A percentile compares a stretch with the other conserved stretches of the same genome.
These are phyloP conservation scores for Stylonectria norvegica DNA, from an alignment of 2,329 filamentous ascomycete genomes.

Conservation along the genomic window DNA sequence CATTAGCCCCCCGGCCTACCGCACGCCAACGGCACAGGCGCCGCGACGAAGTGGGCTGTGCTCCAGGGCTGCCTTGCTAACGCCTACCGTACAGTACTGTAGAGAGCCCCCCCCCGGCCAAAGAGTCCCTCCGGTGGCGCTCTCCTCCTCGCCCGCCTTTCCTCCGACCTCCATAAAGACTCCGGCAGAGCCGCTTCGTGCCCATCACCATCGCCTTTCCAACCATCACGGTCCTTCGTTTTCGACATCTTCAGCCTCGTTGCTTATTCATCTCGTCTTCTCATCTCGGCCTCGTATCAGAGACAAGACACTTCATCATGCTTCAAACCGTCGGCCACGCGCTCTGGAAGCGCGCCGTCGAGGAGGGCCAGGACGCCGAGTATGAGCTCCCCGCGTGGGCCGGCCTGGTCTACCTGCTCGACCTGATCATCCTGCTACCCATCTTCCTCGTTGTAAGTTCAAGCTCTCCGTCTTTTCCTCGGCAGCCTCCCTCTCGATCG, in stretches of 20 bases:
- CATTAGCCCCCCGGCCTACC: too few relatives aligned
- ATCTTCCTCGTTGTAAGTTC: slow-evolving; percentile 42
- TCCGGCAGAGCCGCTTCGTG: slow-evolving; percentile 5
- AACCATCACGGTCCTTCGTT: not conserved
- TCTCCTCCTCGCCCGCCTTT: not conserved
- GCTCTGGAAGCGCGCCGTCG: slow-evolving; percentile 34
- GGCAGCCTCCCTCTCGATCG: too few relatives aligned
- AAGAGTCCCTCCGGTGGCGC: not conserved
- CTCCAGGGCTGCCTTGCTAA: too few relatives aligned
- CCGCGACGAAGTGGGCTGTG: too few relatives aligned
- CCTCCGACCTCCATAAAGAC: slow-evolving; percentile 7
- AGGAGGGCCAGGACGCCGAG: slow-evolving; percentile 21
- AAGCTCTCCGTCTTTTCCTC: not conserved
- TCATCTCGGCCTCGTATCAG: not conserved
- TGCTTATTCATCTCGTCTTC: not conserved
- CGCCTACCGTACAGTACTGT: too few relatives aligned
- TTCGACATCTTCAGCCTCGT: not conserved
- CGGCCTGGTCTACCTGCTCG: slow-evolving; percentile 36
- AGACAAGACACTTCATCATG: slow-evolving; percentile 9
- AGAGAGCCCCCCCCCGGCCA: too few relatives aligned
- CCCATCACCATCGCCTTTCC: not conserved
- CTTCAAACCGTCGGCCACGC: slow-evolving; percentile 13
- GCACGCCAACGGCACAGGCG: too few relatives aligned
- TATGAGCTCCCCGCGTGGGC: slow-evolving; percentile 39
- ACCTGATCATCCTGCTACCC: slow-evolving; percentile 46